These are phyloP conservation scores for Wickerhamomyces xylosicus DNA, from an alignment of 805 yeast species.

Conservation along the genomic window DNA sequence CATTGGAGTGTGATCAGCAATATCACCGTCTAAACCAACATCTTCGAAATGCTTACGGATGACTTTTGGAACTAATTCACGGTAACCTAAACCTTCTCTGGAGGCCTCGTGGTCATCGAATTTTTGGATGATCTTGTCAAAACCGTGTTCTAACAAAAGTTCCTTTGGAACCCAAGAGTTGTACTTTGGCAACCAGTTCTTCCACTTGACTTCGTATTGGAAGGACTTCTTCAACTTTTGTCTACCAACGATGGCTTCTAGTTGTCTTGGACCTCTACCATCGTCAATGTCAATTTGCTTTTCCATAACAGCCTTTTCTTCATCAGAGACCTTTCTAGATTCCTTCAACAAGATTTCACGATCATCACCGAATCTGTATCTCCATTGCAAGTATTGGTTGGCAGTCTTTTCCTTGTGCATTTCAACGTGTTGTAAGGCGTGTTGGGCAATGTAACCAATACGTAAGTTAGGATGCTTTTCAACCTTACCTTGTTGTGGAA, in stretches of 20 bases:
- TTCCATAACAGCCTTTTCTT: constrained; percentile 66
- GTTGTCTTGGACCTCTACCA: constrained; percentile 78
- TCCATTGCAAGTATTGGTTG: constrained; percentile 96
- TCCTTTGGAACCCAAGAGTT: constrained; percentile 93
- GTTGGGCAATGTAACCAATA: constrained; percentile 98
- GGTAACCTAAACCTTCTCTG: constrained; percentile 97
- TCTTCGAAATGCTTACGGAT: constrained; percentile 95
- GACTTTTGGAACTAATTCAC: constrained; percentile 85
- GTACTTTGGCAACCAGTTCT: constrained; percentile 80
- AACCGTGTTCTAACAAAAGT: constrained; percentile 69
- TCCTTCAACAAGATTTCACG: constrained; percentile 93
- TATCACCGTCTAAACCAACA: constrained; percentile 95
- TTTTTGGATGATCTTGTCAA: constrained; percentile 84
- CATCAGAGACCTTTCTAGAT: constrained; percentile 76
- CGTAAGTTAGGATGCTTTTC: constrained; percentile 98
- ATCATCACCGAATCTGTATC: constrained; percentile 96
- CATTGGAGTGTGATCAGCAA: constrained; percentile 96
- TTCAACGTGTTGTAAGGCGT: constrained; percentile 94
- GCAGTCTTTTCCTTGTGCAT: constrained; percentile 97
- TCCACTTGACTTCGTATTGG: constrained; percentile 97
- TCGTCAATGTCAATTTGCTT: constrained; percentile 74
- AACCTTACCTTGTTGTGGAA: constrained; percentile 80
- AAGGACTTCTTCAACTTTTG: constrained; percentile 92
- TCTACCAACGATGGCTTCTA: constrained; percentile 95
- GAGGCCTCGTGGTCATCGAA: constrained; percentile 99